phyloP scores from a whole-genome alignment of 768 basidiomycete genomes.

The Phallus indusiatus region DNA sequence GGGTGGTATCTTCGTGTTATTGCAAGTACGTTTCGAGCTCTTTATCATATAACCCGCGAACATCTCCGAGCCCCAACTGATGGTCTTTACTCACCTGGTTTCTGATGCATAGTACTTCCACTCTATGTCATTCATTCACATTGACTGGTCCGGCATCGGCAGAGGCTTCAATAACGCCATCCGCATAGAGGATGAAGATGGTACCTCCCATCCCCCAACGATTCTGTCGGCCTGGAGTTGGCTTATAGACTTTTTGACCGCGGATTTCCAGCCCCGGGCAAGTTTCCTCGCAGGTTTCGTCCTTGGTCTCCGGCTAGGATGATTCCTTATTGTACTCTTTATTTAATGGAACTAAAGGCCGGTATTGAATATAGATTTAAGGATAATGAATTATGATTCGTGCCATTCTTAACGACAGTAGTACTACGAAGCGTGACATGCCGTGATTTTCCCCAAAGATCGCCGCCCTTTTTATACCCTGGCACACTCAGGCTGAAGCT shows the following conservation, averaged over 20 bases:
- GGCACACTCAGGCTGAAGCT: too few relatives aligned
- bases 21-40: constrained; percentile 74
- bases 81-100: not conserved
- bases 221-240: constrained; percentile 55
- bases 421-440: too few relatives aligned
- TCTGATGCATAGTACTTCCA: constrained; percentile 56
- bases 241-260: constrained; percentile 73
- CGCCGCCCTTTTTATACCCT: too few relatives aligned
- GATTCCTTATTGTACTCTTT: constrained; percentile 11
- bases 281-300: constrained; percentile 79
- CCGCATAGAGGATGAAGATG: constrained; percentile 52
- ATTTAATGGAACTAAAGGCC: too few relatives aligned
- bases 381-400: too few relatives aligned
- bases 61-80: too few relatives aligned
- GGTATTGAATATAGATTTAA: too few relatives aligned
- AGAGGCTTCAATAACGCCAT: constrained; percentile 64
- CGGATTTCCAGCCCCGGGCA: constrained; percentile 87
- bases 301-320: constrained; percentile 78
- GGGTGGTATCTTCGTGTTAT: constrained; percentile 84
- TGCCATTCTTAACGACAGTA: too few relatives aligned
- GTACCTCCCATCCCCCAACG: constrained; percentile 50
- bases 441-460: too few relatives aligned
- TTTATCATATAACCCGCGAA: not conserved
- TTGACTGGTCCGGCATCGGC: constrained; percentile 69
- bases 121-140: constrained; percentile 58